phyloP scores from a whole-genome alignment of 306 rosid species.

The Cicer judaicum region DNA sequence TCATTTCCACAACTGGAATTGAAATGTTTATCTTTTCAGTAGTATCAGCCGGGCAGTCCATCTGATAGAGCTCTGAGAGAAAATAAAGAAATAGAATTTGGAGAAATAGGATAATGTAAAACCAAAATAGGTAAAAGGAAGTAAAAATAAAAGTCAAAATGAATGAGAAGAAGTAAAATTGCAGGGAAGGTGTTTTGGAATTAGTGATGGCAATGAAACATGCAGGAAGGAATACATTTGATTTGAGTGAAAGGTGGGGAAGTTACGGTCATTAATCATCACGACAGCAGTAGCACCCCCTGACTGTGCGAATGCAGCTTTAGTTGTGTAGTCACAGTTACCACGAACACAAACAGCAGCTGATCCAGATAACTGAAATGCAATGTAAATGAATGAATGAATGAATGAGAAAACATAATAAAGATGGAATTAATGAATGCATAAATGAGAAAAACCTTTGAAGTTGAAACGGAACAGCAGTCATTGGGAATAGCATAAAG shows the following conservation, averaged over 20 bases:
- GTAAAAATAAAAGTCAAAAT: neutral
- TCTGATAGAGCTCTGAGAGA: conserved; percentile 65
- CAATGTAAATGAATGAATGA: neutral
- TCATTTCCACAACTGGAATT: conserved; percentile 74
- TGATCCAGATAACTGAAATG: conserved; percentile 71
- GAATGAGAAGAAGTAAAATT: neutral
- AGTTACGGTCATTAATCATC: conserved; percentile 71
- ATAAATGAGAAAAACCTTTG: conserved; percentile 25
- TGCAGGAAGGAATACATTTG: neutral
- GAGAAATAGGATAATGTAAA: conserved; percentile 15
- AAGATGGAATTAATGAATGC: too few species aligned
- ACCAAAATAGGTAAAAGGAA: conserved; percentile 11
- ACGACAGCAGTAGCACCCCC: conserved; percentile 73
- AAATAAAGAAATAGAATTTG: conserved; percentile 25
- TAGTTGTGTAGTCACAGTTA: conserved; percentile 75
- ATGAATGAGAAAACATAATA: neutral
- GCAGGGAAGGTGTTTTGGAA: conserved; percentile 21
- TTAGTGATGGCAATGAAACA: neutral
- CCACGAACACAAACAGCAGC: conserved; percentile 77
- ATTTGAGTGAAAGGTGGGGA: conserved; percentile 3
- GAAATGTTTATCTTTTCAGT: conserved; percentile 55
- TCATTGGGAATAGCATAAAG: conserved; percentile 60
- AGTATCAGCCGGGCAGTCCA: conserved; percentile 64
- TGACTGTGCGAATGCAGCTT: conserved; percentile 70
- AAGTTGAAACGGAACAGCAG: conserved; percentile 70